Base-by-base conservation (phyloP, 1,284 basidiomycete genomes). In the Austroboletus novae-zelandiae region DNA sequence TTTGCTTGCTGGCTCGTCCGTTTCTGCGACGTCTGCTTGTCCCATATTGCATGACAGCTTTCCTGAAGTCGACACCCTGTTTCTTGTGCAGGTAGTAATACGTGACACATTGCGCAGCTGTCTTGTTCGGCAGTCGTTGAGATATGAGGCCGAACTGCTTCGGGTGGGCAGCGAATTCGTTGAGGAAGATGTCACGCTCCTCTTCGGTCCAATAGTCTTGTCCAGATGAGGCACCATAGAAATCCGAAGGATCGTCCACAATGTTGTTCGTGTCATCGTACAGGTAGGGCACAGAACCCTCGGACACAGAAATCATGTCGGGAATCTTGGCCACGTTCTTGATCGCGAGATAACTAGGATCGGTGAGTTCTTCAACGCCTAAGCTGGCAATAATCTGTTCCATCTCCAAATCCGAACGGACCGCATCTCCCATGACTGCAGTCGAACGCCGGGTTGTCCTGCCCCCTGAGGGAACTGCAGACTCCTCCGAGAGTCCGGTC, bases 81-180 rank as follows among this genome's bases (percentile, higher is more conserved):
- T 96, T 93, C 78, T 98, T 98, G 72, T 94, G 92, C 52, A 96
- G 76, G 71, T 98, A 98, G 71, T 98, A 98, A 71, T 86, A 97
- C 44, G 87, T 80, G 39, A 98, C 91, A 66, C 95, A 98, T 78
- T 98, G 91, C 0, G 84, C 74, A 0, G 90, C 76, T 4, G 91
- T 88, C 77, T 98, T 98, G 76, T 94, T 79, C 2, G 89, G 84
- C 17, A 98, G 71, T 48, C 75, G 81, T 32, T 86, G 81, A 1
- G 95, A 86, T 53, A 98, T 95, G 58, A 83, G 72, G 40, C 92
- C 93, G 65, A 98, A 98, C 67, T 98, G 95, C 69, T 98, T 98
- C 9, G 95, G 95, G 64, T 85, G 81, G 15, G 83, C 78, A 4
- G 90, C 87, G 66, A 90, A 98, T 61, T 89, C 86, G 62, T 87